These are phyloP conservation scores for Trypanosoma congolense DNA, from an alignment of 208 protist species.

Conservation along the genomic window DNA sequence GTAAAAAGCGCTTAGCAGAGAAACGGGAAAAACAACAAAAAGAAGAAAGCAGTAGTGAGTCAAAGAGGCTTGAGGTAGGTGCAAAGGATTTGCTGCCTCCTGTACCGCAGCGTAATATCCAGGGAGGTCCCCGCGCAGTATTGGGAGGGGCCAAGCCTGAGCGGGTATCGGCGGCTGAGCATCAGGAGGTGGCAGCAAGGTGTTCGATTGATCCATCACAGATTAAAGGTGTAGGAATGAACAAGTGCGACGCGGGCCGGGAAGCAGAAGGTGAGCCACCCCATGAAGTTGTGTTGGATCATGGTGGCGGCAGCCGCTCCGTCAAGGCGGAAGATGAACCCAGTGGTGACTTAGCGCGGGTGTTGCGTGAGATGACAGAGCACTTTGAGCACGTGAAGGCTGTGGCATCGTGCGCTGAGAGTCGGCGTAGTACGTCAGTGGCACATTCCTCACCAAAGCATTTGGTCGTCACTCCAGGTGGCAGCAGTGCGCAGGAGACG, in stretches of 20 bases:
- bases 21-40: constrained; percentile 6
- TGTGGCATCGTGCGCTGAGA: neutral
- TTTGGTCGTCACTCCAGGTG: neutral
- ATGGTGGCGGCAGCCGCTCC: neutral
- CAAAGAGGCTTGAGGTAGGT: neutral
- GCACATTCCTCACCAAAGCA: constrained; percentile 15
- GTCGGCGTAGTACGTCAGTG: neutral
- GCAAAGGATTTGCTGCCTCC: neutral
- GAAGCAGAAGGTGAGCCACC: no score
- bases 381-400: constrained; percentile 20
- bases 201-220: no score
- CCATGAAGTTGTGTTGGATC: no score
- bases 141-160: no score
- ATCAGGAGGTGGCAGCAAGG: no score
- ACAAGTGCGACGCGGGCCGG: no score
- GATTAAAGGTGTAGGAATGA: no score
- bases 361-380: constrained; percentile 37
- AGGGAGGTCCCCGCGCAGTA: no score
- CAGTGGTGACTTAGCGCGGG: constrained; percentile 19
- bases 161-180: no score
- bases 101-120: neutral
- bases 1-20: constrained; percentile 36
- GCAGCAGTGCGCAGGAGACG: neutral
- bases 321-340: neutral
- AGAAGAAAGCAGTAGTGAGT: neutral